These are phyloP conservation scores for Lepidium campestre DNA, from an alignment of 441 rosid species.

Conservation along the genomic window DNA sequence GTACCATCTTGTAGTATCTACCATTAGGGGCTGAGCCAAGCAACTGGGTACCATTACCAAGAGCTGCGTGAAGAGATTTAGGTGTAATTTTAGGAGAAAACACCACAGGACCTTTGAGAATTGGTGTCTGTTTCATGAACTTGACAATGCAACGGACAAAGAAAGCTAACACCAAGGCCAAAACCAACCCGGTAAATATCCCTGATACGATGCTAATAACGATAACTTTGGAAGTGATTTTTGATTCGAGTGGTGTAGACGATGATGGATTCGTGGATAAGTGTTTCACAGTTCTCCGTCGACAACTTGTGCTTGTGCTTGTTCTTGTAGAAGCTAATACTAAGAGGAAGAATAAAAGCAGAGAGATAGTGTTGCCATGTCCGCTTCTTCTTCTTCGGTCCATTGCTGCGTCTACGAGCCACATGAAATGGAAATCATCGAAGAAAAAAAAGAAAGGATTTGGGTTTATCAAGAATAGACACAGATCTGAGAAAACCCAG, in stretches of 20 bases:
- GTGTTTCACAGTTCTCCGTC: conserved; percentile 42
- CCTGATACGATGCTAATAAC: conserved; percentile 61
- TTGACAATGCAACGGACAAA: conserved; percentile 45
- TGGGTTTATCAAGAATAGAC: background rate
- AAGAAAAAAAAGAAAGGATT: conserved; percentile 6
- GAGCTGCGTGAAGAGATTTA: conserved; percentile 68
- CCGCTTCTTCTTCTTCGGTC: conserved; percentile 31
- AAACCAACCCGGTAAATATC: conserved; percentile 55
- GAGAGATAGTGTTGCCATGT: conserved; percentile 13
- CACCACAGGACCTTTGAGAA: conserved; percentile 87
- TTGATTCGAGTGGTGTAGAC: conserved; percentile 37
- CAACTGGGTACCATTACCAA: conserved; percentile 54
- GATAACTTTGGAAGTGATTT: conserved; percentile 51
- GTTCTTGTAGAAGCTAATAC: conserved; percentile 24
- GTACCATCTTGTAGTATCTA: conserved; percentile 63
- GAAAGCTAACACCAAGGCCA: conserved; percentile 55
- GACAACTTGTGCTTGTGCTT: conserved; percentile 38
- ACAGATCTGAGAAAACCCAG: conserved; percentile 22
- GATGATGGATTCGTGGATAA: conserved; percentile 38
- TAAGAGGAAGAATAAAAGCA: conserved; percentile 42
- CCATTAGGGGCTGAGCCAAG: conserved; percentile 81
- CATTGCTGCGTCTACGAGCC: conserved; percentile 31
- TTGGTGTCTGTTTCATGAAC: conserved; percentile 69
- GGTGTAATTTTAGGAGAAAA: conserved; percentile 75
- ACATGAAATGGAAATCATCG: conserved; percentile 8